A percentile compares a stretch with the other conserved stretches of the same genome.
Evolutionary conservation across 163 green algal genomes (phyloP).

Genomic region (Prototheca wickerhamii): DNA sequence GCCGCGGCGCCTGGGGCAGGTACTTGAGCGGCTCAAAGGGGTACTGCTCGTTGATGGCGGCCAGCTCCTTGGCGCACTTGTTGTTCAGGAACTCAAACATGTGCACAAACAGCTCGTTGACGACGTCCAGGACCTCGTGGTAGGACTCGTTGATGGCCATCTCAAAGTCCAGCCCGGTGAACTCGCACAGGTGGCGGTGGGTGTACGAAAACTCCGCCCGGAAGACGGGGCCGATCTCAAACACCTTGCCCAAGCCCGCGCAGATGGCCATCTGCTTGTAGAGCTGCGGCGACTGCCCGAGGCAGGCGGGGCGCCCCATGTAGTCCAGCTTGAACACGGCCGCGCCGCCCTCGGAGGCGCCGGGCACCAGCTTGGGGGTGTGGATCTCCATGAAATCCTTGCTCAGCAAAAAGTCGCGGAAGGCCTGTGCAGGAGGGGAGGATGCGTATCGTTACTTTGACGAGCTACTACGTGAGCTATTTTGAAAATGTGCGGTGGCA

Average conservation of each 20-base stretch:
- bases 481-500: background rate
- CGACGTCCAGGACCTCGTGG: slow-evolving; percentile 88
- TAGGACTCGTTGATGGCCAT: slow-evolving; percentile 98
- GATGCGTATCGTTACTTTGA: background rate
- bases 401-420: slow-evolving; percentile 66
- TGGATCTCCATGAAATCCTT: slow-evolving; percentile 95
- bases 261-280: slow-evolving; percentile 98
- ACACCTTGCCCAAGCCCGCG: slow-evolving; percentile 84
- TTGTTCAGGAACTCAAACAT: slow-evolving; percentile 77
- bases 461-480: background rate
- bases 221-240: slow-evolving; percentile 95
- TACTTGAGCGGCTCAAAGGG: slow-evolving; percentile 80
- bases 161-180: slow-evolving; percentile 97
- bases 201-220: slow-evolving; percentile 92
- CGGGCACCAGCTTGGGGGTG: slow-evolving; percentile 91
- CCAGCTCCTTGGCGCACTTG: slow-evolving; percentile 53
- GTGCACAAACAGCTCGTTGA: slow-evolving; percentile 85
- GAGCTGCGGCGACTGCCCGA: slow-evolving; percentile 94
- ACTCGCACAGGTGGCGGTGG: slow-evolving; percentile 98
- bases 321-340: slow-evolving; percentile 90
- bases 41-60: slow-evolving; percentile 77
- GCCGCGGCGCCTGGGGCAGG: slow-evolving; percentile 62
- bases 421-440: slow-evolving; percentile 55
- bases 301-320: slow-evolving; percentile 83
- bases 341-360: slow-evolving; percentile 70